Evolutionary conservation across 164 flowering plant genomes (phyloP).

Genomic region (Santalum album): DNA sequence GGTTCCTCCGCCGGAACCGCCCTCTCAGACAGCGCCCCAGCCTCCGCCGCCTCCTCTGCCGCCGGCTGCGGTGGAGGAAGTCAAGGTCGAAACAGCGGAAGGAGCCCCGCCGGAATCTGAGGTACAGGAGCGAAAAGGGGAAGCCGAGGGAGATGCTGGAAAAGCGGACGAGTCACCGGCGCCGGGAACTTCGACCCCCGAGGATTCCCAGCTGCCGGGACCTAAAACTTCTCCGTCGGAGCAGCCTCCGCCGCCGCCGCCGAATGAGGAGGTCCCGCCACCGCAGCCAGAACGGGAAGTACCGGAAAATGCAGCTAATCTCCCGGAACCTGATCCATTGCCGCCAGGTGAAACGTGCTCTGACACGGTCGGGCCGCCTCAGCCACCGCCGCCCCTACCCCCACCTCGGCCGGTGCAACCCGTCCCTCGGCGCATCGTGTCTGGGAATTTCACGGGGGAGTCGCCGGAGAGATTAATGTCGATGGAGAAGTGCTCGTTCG

Average conservation of each 20-base stretch:
- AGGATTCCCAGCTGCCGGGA: too few relatives aligned
- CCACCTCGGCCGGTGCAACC: constrained; percentile 27
- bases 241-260: neutral
- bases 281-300: neutral
- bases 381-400: constrained; percentile 10
- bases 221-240: too few relatives aligned
- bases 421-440: constrained; percentile 19
- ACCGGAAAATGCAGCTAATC: constrained; percentile 3
- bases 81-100: neutral
- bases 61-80: constrained; percentile 3
- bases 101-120: neutral
- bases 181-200: constrained; percentile 2
- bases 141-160: constrained; percentile 6
- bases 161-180: constrained; percentile 2
- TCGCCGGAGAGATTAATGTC: constrained; percentile 19
- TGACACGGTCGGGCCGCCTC: constrained; percentile 2
- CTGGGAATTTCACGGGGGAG: constrained; percentile 25
- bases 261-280: neutral
- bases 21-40: constrained; percentile 14
- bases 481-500: constrained; percentile 51
- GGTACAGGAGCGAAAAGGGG: constrained; percentile 5
- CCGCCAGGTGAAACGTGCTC: neutral
- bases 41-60: constrained; percentile 20
- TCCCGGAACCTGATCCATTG: constrained; percentile 12
- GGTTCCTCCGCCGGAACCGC: constrained; percentile 21